Evolutionary conservation across 805 yeast genomes (phyloP).

Genomic region (Yarrowia porcina): DNA sequence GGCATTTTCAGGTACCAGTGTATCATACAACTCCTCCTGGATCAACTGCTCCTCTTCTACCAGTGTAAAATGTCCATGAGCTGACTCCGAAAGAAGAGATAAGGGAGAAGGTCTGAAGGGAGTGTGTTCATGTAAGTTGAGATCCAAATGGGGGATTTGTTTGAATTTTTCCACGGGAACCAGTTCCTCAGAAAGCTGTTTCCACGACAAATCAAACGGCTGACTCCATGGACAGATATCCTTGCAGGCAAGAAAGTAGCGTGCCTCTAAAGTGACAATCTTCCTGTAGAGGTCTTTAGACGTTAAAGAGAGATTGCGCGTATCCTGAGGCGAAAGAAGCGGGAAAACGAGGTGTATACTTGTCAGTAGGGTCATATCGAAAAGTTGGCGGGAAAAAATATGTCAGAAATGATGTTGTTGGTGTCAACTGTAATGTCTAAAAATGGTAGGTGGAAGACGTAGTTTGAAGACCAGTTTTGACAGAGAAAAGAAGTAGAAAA

Average conservation of each 20-base stretch:
- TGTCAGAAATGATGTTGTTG: too few relatives aligned
- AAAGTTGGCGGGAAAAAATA: too few relatives aligned
- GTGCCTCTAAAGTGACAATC: not conserved
- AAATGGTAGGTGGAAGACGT: too few relatives aligned
- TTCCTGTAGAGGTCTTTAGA: not conserved
- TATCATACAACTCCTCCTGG: not conserved
- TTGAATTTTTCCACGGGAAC: not conserved
- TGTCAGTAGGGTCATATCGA: not conserved
- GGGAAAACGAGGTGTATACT: not conserved
- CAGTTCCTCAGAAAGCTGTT: not conserved
- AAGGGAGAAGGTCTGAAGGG: not conserved
- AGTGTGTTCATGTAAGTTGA: not conserved
- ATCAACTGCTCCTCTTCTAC: constrained; percentile 2
- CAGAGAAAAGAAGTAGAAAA: too few relatives aligned
- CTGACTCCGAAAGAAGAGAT: not conserved
- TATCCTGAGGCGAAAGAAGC: not conserved
- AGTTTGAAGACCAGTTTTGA: too few relatives aligned
- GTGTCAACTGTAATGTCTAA: too few relatives aligned
- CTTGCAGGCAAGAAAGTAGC: not conserved
- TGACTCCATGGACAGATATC: constrained; percentile 18
- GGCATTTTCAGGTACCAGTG: not conserved
- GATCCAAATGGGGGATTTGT: constrained; percentile 4
- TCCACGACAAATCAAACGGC: not conserved
- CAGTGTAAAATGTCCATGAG: not conserved
- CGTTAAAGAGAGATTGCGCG: not conserved